Percentiles rank a stretch among this genome's conserved stretches.
These are phyloP conservation scores for Aspergillus sp. DNA, from an alignment of 2,329 filamentous ascomycete species.

Conservation along the genomic window DNA sequence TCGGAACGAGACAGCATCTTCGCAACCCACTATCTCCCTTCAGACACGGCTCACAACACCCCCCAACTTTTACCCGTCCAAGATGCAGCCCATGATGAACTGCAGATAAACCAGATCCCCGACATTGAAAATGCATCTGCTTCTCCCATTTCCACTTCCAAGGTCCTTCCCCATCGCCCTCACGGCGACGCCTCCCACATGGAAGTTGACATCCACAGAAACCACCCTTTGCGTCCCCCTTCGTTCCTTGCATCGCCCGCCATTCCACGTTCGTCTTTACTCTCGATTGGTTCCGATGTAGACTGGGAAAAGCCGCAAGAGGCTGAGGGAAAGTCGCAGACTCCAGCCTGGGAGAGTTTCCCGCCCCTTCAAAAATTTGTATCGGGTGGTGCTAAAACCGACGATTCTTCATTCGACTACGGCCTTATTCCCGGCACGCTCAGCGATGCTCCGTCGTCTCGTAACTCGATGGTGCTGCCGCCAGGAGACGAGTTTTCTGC, in stretches of 20 bases:
- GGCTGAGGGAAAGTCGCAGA: constrained; percentile 13
- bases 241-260: constrained; percentile 20
- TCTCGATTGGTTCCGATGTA: constrained; percentile 16
- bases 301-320: constrained; percentile 16
- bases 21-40: constrained; percentile 55
- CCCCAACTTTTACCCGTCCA: constrained; percentile 30
- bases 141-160: constrained; percentile 22
- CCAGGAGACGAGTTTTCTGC: not conserved
- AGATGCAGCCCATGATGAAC: constrained; percentile 17
- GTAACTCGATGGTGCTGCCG: too few relatives aligned
- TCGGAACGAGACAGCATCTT: constrained; percentile 62
- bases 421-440: not conserved
- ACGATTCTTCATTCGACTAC: not conserved
- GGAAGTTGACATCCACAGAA: constrained; percentile 33
- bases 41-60: constrained; percentile 43
- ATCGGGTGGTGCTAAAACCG: constrained; percentile 13
- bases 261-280: constrained; percentile 17
- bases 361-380: constrained; percentile 16
- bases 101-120: constrained; percentile 26
- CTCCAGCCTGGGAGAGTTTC: constrained; percentile 12
- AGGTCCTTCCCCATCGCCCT: constrained; percentile 23
- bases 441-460: not conserved
- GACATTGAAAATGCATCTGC: constrained; percentile 19
- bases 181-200: constrained; percentile 28
- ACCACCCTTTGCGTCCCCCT: constrained; percentile 21